Evolutionary conservation across 306 rosid species (phyloP).

Genomic region (Glycyrrhiza uralensis): DNA sequence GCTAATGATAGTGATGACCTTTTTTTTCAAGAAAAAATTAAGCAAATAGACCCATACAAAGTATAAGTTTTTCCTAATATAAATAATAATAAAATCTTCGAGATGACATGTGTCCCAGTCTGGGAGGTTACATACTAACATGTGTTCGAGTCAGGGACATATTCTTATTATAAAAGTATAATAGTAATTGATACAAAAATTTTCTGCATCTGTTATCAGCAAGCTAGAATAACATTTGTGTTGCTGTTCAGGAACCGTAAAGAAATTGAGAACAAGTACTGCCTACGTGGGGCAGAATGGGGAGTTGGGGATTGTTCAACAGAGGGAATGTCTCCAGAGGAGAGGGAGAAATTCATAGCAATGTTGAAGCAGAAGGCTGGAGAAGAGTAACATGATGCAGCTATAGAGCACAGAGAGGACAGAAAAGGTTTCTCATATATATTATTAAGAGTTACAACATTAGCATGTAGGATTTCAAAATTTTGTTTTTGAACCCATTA

Average conservation of each 20-base stretch:
- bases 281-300: constrained; percentile 93
- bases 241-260: constrained; percentile 56
- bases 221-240: background rate
- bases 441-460: constrained; percentile 2
- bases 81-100: no score
- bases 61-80: no score
- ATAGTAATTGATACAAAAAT: no score
- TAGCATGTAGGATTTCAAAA: constrained; percentile 23
- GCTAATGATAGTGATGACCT: background rate
- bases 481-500: background rate
- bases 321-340: constrained; percentile 70
- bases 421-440: background rate
- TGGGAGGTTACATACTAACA: no score
- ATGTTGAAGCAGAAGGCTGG: constrained; percentile 70
- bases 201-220: background rate
- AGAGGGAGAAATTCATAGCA: constrained; percentile 68
- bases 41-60: no score
- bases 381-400: constrained; percentile 29
- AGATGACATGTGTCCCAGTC: no score
- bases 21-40: background rate
- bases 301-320: constrained; percentile 94
- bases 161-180: no score
- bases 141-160: no score
- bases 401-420: background rate
- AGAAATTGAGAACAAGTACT: constrained; percentile 70